Percentiles rank a stretch among this genome's conserved stretches.
Evolutionary conservation across 176 grass and related monocot species (phyloP).

Genomic region (Avena sativa): DNA sequence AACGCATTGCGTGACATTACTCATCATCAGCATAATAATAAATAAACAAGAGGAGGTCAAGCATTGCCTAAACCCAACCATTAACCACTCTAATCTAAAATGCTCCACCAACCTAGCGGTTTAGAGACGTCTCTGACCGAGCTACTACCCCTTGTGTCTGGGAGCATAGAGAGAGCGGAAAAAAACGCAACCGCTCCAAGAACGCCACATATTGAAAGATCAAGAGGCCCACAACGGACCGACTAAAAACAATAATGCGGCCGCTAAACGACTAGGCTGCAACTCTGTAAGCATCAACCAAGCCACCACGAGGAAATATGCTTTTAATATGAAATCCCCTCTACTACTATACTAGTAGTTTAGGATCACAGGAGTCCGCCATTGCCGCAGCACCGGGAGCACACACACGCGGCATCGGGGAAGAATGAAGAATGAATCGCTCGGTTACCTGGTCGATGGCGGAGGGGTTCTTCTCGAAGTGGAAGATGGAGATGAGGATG

Average conservation of each 20-base stretch:
- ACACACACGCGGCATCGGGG: neutral
- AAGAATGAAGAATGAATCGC: neutral
- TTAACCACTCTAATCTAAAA: slow-evolving; percentile 33
- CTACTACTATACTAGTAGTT: neutral
- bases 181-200: slow-evolving; percentile 33
- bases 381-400: slow-evolving; percentile 9
- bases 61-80: slow-evolving; percentile 17
- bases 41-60: slow-evolving; percentile 35
- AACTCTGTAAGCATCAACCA: slow-evolving; percentile 41
- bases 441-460: slow-evolving; percentile 77
- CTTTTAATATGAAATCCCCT: slow-evolving; percentile 2
- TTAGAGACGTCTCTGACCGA: slow-evolving; percentile 29
- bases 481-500: slow-evolving; percentile 88
- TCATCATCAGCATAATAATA: neutral
- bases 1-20: neutral
- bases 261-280: slow-evolving; percentile 34
- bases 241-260: slow-evolving; percentile 50
- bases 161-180: neutral
- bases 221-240: slow-evolving; percentile 42
- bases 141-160: neutral
- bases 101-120: slow-evolving; percentile 43
- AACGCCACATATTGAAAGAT: slow-evolving; percentile 40
- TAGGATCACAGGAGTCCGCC: slow-evolving; percentile 38
- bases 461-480: slow-evolving; percentile 80
- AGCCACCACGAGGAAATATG: slow-evolving; percentile 39